Conservation (phyloP, 768 basidiomycete species). For the Scleroderma citrinum region DNA sequence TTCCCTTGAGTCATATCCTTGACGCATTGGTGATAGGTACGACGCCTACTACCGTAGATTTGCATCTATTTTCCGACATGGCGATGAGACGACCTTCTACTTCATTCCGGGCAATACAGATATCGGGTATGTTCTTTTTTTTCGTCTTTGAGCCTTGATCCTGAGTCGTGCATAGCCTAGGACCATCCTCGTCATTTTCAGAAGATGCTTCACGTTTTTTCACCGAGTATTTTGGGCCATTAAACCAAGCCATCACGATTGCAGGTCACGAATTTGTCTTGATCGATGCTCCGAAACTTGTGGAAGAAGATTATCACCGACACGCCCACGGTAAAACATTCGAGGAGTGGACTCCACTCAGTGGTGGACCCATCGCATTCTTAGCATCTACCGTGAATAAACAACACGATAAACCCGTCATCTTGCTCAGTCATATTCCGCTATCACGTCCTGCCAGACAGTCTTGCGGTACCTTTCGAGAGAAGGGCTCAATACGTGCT, state of each 20-base stretch:
- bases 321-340: slow-evolving; percentile 44
- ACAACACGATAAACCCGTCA: slow-evolving; percentile 35
- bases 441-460: slow-evolving; percentile 69
- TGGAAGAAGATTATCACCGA: slow-evolving; percentile 76
- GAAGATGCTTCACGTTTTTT: slow-evolving; percentile 55
- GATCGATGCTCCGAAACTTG: slow-evolving; percentile 71
- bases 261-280: slow-evolving; percentile 69
- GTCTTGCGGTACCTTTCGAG: slow-evolving; percentile 71
- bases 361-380: slow-evolving; percentile 55
- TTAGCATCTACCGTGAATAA: slow-evolving; percentile 37
- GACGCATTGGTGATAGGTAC: slow-evolving; percentile 42
- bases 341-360: slow-evolving; percentile 49
- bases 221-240: slow-evolving; percentile 55
- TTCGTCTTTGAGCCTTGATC: not conserved
- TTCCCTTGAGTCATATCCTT: not conserved
- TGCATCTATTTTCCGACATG: slow-evolving; percentile 49
- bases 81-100: slow-evolving; percentile 38
- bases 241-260: slow-evolving; percentile 56
- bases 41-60: slow-evolving; percentile 53
- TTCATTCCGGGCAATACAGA: slow-evolving; percentile 82
- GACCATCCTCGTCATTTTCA: slow-evolving; percentile 45
- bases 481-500: slow-evolving; percentile 62
- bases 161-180: slow-evolving; percentile 41
- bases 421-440: slow-evolving; percentile 85
- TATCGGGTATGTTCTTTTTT: slow-evolving; percentile 44